Evolutionary conservation across 768 basidiomycete species (phyloP).

Genomic region (Leccinum fibrillosum): DNA sequence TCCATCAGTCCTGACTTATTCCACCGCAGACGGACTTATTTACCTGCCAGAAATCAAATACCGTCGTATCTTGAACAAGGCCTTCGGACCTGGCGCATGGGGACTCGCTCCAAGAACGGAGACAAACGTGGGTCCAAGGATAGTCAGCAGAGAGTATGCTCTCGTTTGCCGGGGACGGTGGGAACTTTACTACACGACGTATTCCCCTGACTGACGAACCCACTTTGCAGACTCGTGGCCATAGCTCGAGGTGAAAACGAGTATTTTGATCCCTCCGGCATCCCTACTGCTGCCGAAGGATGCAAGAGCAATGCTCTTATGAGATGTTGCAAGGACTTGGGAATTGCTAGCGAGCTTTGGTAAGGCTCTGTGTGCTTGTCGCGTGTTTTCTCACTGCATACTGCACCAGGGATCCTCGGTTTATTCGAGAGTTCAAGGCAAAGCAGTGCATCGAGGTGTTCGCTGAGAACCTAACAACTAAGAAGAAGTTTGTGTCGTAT

Average conservation of each 20-base stretch:
- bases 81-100: slow-evolving; percentile 97
- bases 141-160: slow-evolving; percentile 93
- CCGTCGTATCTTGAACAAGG: slow-evolving; percentile 83
- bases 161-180: slow-evolving; percentile 90
- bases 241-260: slow-evolving; percentile 95
- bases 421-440: slow-evolving; percentile 89
- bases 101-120: slow-evolving; percentile 92
- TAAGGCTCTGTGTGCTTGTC: slow-evolving; percentile 31
- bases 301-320: slow-evolving; percentile 97
- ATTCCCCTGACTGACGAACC: neutral
- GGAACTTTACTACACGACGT: slow-evolving; percentile 17
- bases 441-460: slow-evolving; percentile 83
- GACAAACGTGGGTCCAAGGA: slow-evolving; percentile 81
- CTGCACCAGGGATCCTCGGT: slow-evolving; percentile 80
- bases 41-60: slow-evolving; percentile 99
- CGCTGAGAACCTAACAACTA: slow-evolving; percentile 77
- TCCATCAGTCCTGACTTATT: neutral
- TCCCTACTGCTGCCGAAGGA: slow-evolving; percentile 91
- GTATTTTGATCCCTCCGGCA: slow-evolving; percentile 87
- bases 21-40: slow-evolving; percentile 72
- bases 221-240: slow-evolving; percentile 64
- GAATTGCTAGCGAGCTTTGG: slow-evolving; percentile 96
- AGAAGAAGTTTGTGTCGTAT: slow-evolving; percentile 74
- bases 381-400: neutral
- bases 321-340: slow-evolving; percentile 96